Base-by-base conservation (phyloP, 345 rosid genomes). In the Bruguiera gymnorhiza region DNA sequence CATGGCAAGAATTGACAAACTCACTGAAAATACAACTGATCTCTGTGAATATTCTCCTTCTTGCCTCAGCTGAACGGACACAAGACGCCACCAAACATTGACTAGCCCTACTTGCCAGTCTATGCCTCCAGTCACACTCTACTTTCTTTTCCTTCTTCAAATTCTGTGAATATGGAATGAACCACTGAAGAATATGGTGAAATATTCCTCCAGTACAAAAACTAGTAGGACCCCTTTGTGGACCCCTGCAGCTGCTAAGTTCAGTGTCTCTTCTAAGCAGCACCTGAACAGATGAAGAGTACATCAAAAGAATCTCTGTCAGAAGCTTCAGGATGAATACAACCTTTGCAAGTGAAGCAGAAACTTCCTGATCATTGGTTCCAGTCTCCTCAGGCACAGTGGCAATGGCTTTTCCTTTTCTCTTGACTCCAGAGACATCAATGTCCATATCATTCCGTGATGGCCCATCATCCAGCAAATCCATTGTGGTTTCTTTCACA, bases 81-180 rank as follows among this genome's bases (percentile, higher is more conserved):
- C 96, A 89, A 67, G 95, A 83, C 6, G 92, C 95, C 76, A 94
- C 98, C 77, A 94, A 79, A 79, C 89, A 86, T 60, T 91, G 95
- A 77, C 86, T 88, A 60, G 96, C 91, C 71, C 93, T 83, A 64
- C 76, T 82, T 46, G 93, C 92, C 64, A 94, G 84, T 75, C 91
- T 94, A 78, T 89, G 88, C 83, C 82, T 85, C 98, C 98, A 94
- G 78, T 94, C 95, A 80, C 90, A 83, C 70, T 91, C 96, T 16
- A 58, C 62, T 81, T 88, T 89, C 84, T 69, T 86, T 55, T 88
- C 98, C 84, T 87, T 87, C 73, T 86, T 87, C 66, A 83, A 68
- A 80, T 60, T 75, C 74, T 79, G 78, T 50, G 90, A 86, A 81
- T 66, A 81, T 2, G 96, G 95, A 73, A 91, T 78, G 73, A 89